Evolutionary conservation across 2,329 filamentous ascomycete species (phyloP).

Genomic region (Alternaria panax): DNA sequence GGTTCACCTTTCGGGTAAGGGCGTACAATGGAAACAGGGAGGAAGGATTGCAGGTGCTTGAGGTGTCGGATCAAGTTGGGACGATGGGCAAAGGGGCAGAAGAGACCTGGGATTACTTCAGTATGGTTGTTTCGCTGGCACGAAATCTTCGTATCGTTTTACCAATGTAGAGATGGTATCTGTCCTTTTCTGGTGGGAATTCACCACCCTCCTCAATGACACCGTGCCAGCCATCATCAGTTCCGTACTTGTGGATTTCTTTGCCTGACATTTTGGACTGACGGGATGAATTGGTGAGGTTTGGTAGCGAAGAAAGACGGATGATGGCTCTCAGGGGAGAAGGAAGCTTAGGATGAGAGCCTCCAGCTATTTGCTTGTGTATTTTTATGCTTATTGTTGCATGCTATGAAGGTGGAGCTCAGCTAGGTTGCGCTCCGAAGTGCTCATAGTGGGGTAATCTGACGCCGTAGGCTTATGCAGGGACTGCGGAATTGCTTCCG

Average conservation of each 20-base stretch:
- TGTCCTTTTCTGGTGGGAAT: constrained; percentile 59
- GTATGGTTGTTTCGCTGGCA: not conserved
- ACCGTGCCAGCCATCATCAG: constrained; percentile 61
- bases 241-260: constrained; percentile 48
- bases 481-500: constrained; percentile 10
- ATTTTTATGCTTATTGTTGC: not conserved
- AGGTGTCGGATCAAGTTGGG: constrained; percentile 65
- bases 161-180: constrained; percentile 65
- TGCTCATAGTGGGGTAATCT: constrained; percentile 10
- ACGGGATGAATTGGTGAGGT: not conserved
- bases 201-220: constrained; percentile 56
- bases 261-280: constrained; percentile 10
- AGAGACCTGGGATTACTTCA: constrained; percentile 58
- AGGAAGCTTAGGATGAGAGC: not conserved
- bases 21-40: constrained; percentile 66
- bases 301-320: not conserved
- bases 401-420: not conserved
- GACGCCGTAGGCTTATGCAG: constrained; percentile 9
- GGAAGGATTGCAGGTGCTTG: constrained; percentile 63
- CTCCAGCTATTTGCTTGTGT: not conserved
- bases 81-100: constrained; percentile 71
- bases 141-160: not conserved
- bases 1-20: constrained; percentile 71
- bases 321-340: not conserved
- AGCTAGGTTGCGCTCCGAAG: not conserved